These are phyloP conservation scores for Corylus americana DNA, from an alignment of 306 rosid species.

Conservation along the genomic window DNA sequence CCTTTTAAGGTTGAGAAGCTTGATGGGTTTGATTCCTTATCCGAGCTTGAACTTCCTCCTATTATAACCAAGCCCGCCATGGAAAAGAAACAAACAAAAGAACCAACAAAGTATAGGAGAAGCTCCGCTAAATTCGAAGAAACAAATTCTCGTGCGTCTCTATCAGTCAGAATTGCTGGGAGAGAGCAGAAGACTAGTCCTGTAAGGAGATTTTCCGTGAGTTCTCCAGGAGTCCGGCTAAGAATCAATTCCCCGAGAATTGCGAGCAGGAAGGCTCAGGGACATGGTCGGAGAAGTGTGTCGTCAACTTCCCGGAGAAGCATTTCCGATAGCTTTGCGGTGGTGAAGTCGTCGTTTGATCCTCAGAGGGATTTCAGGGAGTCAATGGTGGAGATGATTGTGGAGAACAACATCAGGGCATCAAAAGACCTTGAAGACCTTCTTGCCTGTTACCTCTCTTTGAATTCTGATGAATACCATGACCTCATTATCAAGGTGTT, in stretches of 20 bases:
- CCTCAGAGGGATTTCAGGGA: slow-evolving; percentile 88
- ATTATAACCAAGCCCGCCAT: slow-evolving; percentile 60
- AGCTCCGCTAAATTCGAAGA: slow-evolving; percentile 24
- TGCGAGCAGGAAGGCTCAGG: slow-evolving; percentile 32
- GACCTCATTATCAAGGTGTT: slow-evolving; percentile 87
- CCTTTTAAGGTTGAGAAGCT: slow-evolving; percentile 35
- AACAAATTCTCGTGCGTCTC: slow-evolving; percentile 19
- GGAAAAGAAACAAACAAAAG: slow-evolving; percentile 36
- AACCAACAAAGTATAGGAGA: slow-evolving; percentile 25
- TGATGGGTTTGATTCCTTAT: slow-evolving; percentile 40
- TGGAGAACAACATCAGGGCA: slow-evolving; percentile 72
- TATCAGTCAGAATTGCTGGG: slow-evolving; percentile 12
- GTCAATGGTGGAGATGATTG: slow-evolving; percentile 98
- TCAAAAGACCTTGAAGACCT: slow-evolving; percentile 95
- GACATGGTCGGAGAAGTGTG: slow-evolving; percentile 42
- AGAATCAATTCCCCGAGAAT: slow-evolving; percentile 65
- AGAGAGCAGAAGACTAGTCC: slow-evolving; percentile 39
- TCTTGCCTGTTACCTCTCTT: slow-evolving; percentile 87
- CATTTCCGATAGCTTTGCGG: slow-evolving; percentile 68
- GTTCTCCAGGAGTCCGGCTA: slow-evolving; percentile 64
- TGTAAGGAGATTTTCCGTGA: slow-evolving; percentile 45
- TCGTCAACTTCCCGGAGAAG: slow-evolving; percentile 46
- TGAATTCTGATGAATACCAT: slow-evolving; percentile 92
- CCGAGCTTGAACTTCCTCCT: slow-evolving; percentile 63
- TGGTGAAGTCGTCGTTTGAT: slow-evolving; percentile 77